phyloP scores from a whole-genome alignment of 768 basidiomycete species.

The Dioszegia aurantiaca region DNA sequence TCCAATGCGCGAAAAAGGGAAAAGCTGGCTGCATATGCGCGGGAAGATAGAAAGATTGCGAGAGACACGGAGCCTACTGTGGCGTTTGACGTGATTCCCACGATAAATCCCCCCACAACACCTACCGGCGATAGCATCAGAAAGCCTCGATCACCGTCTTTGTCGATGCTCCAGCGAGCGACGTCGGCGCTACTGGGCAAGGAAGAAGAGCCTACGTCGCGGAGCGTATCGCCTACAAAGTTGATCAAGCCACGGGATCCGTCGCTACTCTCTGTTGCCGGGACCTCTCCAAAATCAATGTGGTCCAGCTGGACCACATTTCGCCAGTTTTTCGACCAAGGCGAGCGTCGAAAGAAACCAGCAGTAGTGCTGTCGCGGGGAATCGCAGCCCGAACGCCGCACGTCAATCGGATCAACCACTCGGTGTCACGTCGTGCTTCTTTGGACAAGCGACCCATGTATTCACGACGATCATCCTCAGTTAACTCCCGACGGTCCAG shows the following conservation, averaged over 20 bases:
- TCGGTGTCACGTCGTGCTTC: constrained; percentile 37
- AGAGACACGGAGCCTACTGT: constrained; percentile 8
- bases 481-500: constrained; percentile 80
- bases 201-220: constrained; percentile 65
- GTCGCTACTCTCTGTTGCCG: constrained; percentile 54
- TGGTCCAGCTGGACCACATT: constrained; percentile 60
- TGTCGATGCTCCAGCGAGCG: constrained; percentile 93
- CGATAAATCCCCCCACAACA: not conserved
- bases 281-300: constrained; percentile 60
- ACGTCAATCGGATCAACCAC: constrained; percentile 29
- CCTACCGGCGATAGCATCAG: not conserved
- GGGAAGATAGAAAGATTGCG: constrained; percentile 32
- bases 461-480: constrained; percentile 80
- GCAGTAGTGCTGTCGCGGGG: constrained; percentile 35
- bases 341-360: constrained; percentile 58
- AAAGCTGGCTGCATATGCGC: constrained; percentile 25
- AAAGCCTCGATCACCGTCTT: constrained; percentile 78
- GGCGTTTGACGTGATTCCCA: not conserved
- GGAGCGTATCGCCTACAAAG: constrained; percentile 41
- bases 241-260: constrained; percentile 15
- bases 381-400: constrained; percentile 30
- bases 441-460: constrained; percentile 59
- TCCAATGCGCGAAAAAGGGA: constrained; percentile 33
- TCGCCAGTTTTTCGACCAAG: constrained; percentile 86
- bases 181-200: constrained; percentile 78